Conservation (phyloP, 768 basidiomycete species). For the Lactarius deliciosus region DNA sequence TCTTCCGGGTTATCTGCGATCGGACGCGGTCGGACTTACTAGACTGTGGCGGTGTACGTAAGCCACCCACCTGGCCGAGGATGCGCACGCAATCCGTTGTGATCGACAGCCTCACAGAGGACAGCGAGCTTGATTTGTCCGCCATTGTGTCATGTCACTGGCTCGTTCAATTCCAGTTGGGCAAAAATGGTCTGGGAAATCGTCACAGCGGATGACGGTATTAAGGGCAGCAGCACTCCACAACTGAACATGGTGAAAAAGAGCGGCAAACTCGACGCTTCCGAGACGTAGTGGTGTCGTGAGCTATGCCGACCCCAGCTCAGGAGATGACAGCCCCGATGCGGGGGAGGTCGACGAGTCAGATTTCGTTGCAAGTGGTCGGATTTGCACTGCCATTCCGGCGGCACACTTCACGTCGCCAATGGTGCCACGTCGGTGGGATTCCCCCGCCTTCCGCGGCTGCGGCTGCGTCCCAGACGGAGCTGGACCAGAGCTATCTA, state of each 20-base stretch:
- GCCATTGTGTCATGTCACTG: constrained; percentile 6
- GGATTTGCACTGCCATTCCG: constrained; percentile 53
- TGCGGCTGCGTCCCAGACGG: constrained; percentile 39
- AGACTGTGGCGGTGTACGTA: not conserved
- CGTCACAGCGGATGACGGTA: too few species aligned
- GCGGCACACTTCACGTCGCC: constrained; percentile 7
- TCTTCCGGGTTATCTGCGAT: constrained; percentile 5
- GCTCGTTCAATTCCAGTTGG: constrained; percentile 3
- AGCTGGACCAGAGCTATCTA: constrained; percentile 54
- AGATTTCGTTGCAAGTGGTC: constrained; percentile 68
- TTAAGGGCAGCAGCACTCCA: too few species aligned
- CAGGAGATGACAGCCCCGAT: constrained; percentile 77
- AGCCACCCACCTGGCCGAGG: too few species aligned
- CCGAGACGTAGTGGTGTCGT: constrained; percentile 63
- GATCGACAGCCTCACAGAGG: constrained; percentile 2
- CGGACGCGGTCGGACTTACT: not conserved
- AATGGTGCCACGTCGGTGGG: constrained; percentile 49
- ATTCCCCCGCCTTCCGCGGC: constrained; percentile 33
- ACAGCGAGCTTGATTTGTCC: constrained; percentile 11
- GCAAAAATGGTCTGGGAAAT: too few species aligned
- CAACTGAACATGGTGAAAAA: too few species aligned
- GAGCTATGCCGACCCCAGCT: constrained; percentile 86
- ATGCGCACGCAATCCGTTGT: too few species aligned
- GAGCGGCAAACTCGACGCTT: constrained; percentile 18
- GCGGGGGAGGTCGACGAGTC: constrained; percentile 82